Evolutionary conservation across 352 stramenopile genomes (phyloP).

Genomic region (Elongisporangium prolatum): DNA sequence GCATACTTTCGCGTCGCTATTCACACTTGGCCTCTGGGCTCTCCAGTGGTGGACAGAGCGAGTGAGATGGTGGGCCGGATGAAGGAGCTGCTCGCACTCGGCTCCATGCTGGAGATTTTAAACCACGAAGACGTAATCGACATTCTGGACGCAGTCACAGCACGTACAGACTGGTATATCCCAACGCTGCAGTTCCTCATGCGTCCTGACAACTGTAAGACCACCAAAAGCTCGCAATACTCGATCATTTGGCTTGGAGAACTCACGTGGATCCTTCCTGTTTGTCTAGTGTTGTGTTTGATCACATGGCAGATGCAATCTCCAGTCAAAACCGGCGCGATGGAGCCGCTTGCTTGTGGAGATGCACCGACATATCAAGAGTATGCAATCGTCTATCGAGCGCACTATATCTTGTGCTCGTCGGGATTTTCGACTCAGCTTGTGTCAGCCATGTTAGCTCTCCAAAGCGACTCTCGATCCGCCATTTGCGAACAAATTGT

Average conservation of each 20-base stretch:
- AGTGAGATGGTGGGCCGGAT: constrained; percentile 42
- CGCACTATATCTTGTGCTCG: constrained; percentile 57
- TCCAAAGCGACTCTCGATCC: constrained; percentile 21
- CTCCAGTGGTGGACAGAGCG: background rate
- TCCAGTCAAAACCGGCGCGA: constrained; percentile 11
- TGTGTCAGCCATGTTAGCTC: constrained; percentile 46
- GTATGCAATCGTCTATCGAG: constrained; percentile 53
- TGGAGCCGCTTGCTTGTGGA: constrained; percentile 6
- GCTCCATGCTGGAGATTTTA: constrained; percentile 35
- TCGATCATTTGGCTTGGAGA: background rate
- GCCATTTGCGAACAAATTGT: constrained; percentile 30
- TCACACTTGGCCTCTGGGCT: background rate
- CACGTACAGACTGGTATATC: constrained; percentile 54
- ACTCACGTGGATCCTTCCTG: background rate
- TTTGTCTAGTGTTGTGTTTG: constrained; percentile 28
- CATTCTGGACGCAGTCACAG: constrained; percentile 39
- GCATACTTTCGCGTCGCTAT: background rate
- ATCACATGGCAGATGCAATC: constrained; percentile 47
- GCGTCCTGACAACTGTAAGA: constrained; percentile 51
- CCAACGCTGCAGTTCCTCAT: constrained; percentile 58
- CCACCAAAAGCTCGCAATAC: background rate
- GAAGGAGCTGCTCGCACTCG: constrained; percentile 35
- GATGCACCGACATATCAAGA: constrained; percentile 51
- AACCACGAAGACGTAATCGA: constrained; percentile 43
- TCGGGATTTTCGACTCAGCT: constrained; percentile 59